These are phyloP conservation scores for Petunia secreta DNA, from an alignment of 257 asterid genomes.

Conservation along the genomic window DNA sequence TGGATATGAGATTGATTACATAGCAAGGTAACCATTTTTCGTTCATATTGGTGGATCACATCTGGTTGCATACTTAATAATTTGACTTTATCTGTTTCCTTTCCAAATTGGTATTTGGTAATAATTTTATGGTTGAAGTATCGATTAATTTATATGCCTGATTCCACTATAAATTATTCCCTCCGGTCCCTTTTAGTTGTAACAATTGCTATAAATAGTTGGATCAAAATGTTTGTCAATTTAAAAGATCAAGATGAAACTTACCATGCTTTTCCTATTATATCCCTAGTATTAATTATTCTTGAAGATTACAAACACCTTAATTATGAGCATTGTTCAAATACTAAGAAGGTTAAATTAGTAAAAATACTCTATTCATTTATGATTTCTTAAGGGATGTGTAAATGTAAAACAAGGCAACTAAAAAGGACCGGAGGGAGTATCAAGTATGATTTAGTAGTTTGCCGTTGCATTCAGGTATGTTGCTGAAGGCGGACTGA, in stretches of 20 bases:
- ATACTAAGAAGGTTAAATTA: too few relatives aligned
- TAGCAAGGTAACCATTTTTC: conserved; percentile 65
- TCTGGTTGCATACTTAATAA: conserved; percentile 2
- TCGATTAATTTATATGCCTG: conserved; percentile 8
- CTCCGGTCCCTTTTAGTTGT: too few relatives aligned
- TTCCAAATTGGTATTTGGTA: background rate
- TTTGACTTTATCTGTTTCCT: conserved; percentile 14
- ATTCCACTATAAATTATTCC: background rate
- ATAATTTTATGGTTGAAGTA: background rate
- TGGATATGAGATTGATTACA: conserved; percentile 93
- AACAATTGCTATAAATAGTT: too few relatives aligned
- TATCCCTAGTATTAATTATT: too few relatives aligned
- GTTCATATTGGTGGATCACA: conserved; percentile 34
- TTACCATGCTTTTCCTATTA: too few relatives aligned
- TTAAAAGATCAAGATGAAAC: too few relatives aligned
- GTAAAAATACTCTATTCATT: too few relatives aligned
- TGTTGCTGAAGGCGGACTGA: conserved; percentile 94
- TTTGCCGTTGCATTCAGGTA: conserved; percentile 59
- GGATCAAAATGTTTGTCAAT: too few relatives aligned
- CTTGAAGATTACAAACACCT: too few relatives aligned
- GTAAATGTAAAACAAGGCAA: too few relatives aligned
- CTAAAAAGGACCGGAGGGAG: background rate
- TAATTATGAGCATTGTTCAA: too few relatives aligned
- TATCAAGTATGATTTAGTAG: conserved; percentile 36
- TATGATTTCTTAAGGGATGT: too few relatives aligned